phyloP scores from a whole-genome alignment of 768 basidiomycete species.

The Pleurotus sapidus region DNA sequence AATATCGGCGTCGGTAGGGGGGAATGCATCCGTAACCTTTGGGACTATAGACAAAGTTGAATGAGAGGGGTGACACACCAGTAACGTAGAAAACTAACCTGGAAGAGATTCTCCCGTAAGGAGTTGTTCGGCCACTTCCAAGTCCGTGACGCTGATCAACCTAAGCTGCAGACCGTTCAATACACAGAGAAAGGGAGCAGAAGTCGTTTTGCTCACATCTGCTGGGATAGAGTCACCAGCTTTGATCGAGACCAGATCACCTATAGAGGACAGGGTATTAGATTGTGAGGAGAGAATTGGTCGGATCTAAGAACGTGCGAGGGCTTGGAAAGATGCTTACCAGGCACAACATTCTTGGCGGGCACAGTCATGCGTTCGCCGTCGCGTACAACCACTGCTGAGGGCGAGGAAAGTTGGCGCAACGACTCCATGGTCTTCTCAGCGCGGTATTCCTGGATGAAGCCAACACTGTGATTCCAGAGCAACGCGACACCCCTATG shows the following conservation, averaged over 20 bases:
- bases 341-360: conserved; percentile 39
- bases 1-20: conserved; percentile 27
- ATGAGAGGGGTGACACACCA: neutral
- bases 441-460: conserved; percentile 44
- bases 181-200: neutral
- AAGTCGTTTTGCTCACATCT: conserved; percentile 27
- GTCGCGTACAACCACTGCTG: conserved; percentile 40
- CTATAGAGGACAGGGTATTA: conserved; percentile 10
- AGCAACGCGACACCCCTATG: too few relatives aligned
- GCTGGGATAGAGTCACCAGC: conserved; percentile 41
- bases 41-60: conserved; percentile 21
- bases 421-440: conserved; percentile 52
- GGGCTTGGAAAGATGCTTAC: conserved; percentile 12
- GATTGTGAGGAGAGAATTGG: too few relatives aligned
- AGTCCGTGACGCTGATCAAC: conserved; percentile 41
- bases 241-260: conserved; percentile 37
- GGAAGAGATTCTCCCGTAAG: conserved; percentile 53
- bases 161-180: conserved; percentile 25
- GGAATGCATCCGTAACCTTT: conserved; percentile 32
- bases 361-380: conserved; percentile 37
- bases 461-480: conserved; percentile 29
- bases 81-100: conserved; percentile 18
- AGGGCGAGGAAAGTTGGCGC: conserved; percentile 43
- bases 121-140: conserved; percentile 49
- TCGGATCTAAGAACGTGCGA: neutral